These are phyloP conservation scores for Fraxinus latifolia DNA, from an alignment of 305 asterid genomes.

Conservation along the genomic window DNA sequence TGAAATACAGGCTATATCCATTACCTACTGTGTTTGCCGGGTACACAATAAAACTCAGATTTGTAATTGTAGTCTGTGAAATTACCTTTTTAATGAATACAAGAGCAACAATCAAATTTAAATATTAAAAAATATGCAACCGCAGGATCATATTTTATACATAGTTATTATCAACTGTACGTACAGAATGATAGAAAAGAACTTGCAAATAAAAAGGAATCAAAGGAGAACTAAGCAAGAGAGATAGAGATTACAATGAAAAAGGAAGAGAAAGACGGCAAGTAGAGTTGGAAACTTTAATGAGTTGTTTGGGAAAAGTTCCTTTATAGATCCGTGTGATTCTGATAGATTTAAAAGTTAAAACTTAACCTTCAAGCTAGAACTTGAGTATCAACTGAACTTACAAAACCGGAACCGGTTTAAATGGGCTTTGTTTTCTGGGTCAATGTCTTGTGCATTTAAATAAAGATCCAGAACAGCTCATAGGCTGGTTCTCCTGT, in stretches of 20 bases:
- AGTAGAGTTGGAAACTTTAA: not conserved
- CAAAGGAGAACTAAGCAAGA: not conserved
- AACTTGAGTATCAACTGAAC: not conserved
- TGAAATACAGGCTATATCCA: not conserved
- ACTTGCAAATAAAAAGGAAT: not conserved
- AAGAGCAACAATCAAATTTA: not conserved
- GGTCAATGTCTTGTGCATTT: not conserved
- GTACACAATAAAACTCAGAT: not conserved
- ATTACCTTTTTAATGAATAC: not conserved
- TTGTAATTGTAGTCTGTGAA: not conserved
- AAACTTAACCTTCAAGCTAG: not conserved
- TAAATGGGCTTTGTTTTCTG: not conserved
- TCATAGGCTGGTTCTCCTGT: not conserved
- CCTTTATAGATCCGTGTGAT: not conserved
- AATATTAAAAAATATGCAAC: not conserved
- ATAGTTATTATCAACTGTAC: not conserved
- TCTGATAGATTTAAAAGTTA: not conserved
- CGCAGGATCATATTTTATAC: not conserved
- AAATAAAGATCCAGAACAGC: not conserved
- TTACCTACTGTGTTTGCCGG: not conserved
- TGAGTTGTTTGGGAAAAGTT: not conserved
- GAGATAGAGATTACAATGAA: not conserved
- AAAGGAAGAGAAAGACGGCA: not conserved
- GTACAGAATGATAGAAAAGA: not conserved
- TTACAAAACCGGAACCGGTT: not conserved